A percentile compares a stretch with the other conserved stretches of the same genome.
These are phyloP conservation scores for Suillus luteus DNA, from an alignment of 768 basidiomycete species.

Conservation along the genomic window DNA sequence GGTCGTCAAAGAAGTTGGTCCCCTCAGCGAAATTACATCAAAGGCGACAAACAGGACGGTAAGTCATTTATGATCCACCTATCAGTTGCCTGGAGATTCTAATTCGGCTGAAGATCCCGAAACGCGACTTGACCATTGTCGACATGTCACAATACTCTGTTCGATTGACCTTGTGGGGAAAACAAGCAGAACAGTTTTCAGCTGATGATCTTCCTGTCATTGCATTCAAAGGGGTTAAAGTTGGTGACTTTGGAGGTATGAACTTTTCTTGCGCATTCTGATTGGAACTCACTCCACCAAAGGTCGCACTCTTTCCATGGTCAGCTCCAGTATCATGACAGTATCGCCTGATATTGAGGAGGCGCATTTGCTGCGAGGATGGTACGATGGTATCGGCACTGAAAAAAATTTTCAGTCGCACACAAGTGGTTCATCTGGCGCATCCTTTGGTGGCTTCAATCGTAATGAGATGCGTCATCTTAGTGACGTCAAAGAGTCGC, in stretches of 20 bases:
- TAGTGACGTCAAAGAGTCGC: conserved; percentile 74
- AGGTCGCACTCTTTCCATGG: conserved; percentile 87
- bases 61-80: conserved; percentile 6
- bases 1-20: conserved; percentile 77
- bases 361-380: conserved; percentile 83
- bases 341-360: conserved; percentile 92
- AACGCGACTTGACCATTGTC: conserved; percentile 88
- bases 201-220: conserved; percentile 66
- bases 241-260: conserved; percentile 87
- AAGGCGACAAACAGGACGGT: conserved; percentile 74
- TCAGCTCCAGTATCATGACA: conserved; percentile 78
- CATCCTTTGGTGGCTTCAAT: conserved; percentile 52
- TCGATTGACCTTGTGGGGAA: conserved; percentile 93
- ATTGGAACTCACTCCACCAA: conserved; percentile 14
- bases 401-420: conserved; percentile 72
- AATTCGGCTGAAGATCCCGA: conserved; percentile 58
- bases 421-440: conserved; percentile 44
- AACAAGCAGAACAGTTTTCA: conserved; percentile 84
- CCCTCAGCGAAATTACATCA: conserved; percentile 70
- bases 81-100: conserved; percentile 2
- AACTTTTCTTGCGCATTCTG: background rate
- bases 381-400: conserved; percentile 80
- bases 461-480: conserved; percentile 74
- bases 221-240: conserved; percentile 92
- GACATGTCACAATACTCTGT: conserved; percentile 80